Percentiles rank a stretch among this genome's conserved stretches.
Evolutionary conservation across 768 basidiomycete genomes (phyloP).

Genomic region (Pleurotus giganteus): DNA sequence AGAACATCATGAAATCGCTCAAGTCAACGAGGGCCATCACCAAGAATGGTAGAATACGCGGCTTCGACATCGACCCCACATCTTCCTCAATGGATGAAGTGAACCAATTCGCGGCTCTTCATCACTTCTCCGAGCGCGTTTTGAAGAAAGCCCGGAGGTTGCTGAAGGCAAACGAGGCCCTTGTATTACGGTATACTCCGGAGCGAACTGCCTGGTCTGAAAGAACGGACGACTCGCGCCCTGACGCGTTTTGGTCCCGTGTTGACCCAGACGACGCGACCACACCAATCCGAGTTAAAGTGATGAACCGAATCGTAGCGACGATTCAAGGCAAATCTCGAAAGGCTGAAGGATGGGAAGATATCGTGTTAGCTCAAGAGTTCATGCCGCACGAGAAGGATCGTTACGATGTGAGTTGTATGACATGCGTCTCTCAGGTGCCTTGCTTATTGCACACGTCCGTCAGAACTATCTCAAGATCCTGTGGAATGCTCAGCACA

Average conservation of each 20-base stretch:
- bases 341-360: not conserved
- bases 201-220: not conserved
- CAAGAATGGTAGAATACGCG: not conserved
- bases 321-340: not conserved
- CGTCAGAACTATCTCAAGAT: conserved; percentile 10
- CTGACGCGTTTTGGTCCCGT: not conserved
- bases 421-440: not conserved
- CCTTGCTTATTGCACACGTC: not conserved
- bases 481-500: conserved; percentile 6
- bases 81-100: not conserved
- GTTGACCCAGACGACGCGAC: not conserved
- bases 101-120: not conserved
- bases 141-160: not conserved
- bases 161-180: not conserved
- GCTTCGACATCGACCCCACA: not conserved
- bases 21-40: not conserved
- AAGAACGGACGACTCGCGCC: not conserved
- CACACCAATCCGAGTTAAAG: too few species aligned
- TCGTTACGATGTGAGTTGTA: not conserved
- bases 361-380: not conserved
- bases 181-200: not conserved
- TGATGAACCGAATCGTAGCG: too few species aligned
- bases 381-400: not conserved
- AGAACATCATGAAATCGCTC: not conserved
- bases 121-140: not conserved